These are phyloP conservation scores for Penicillium paradoxum DNA, from an alignment of 495 filamentous ascomycete species.

Conservation along the genomic window DNA sequence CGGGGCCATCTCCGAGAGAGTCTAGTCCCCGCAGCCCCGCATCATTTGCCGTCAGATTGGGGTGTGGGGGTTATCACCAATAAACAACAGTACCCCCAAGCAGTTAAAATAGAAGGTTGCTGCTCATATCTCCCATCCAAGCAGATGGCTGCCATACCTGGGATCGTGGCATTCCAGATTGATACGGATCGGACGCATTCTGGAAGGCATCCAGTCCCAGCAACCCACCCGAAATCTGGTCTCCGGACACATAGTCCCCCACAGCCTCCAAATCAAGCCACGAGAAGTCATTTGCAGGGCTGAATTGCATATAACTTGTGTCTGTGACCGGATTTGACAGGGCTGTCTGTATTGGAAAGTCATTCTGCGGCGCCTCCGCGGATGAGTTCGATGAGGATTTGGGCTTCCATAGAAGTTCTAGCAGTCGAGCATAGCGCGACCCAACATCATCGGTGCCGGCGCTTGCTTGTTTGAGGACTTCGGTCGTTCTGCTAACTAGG, in stretches of 20 bases:
- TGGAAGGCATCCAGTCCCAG: conserved; percentile 38
- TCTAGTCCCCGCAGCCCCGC: conserved; percentile 18
- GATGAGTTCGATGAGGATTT: conserved; percentile 24
- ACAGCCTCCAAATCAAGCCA: conserved; percentile 55
- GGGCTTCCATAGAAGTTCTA: conserved; percentile 49
- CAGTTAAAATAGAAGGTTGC: conserved; percentile 37
- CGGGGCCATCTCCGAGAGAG: conserved; percentile 22
- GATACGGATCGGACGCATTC: conserved; percentile 28
- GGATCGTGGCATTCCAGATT: conserved; percentile 29
- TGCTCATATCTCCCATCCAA: conserved; percentile 43
- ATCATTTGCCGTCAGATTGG: conserved; percentile 17
- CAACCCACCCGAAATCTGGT: conserved; percentile 35
- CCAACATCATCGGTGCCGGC: conserved; percentile 51
- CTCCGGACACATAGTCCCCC: conserved; percentile 50
- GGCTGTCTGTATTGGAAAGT: conserved; percentile 28
- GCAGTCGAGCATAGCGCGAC: conserved; percentile 49
- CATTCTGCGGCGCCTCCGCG: conserved; percentile 29
- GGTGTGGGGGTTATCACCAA: conserved; percentile 2
- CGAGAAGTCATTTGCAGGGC: conserved; percentile 52
- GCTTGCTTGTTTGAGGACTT: conserved; percentile 48
- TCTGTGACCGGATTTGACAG: conserved; percentile 30
- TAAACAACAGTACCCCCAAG: neutral
- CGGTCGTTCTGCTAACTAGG: conserved; percentile 48
- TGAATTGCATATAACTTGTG: conserved; percentile 40
- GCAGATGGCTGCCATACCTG: conserved; percentile 39